Conservation (phyloP, 306 rosid species). For the Acacia melanoxylon region DNA sequence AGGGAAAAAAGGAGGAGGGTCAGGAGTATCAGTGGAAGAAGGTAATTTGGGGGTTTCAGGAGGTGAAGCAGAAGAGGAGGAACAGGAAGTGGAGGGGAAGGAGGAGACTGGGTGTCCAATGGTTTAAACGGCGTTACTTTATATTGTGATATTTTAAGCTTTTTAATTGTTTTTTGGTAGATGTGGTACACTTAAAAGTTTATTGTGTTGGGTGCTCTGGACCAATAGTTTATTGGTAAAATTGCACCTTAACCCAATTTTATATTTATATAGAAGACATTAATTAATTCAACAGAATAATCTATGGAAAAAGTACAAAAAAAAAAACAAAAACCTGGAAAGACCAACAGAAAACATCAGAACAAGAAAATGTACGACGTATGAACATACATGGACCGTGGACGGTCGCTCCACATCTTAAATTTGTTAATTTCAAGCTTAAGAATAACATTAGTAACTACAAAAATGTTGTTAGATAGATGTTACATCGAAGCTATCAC, state of each 20-base stretch:
- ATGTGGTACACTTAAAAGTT: no score
- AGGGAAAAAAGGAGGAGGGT: constrained; percentile 69
- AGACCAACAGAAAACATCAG: no score
- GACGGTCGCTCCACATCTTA: neutral
- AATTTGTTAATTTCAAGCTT: neutral
- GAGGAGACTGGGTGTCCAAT: constrained; percentile 41
- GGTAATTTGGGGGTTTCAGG: constrained; percentile 55
- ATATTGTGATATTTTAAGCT: no score
- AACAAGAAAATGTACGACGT: neutral
- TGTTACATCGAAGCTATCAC: neutral
- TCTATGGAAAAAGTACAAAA: neutral
- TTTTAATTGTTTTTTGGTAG: no score
- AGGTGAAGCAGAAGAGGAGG: constrained; percentile 29
- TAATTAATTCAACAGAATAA: neutral
- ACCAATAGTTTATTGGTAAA: no score
- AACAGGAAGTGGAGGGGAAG: constrained; percentile 9
- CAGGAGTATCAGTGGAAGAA: constrained; percentile 59
- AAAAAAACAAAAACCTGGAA: neutral
- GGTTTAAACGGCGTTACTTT: no score
- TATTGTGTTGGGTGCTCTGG: no score
- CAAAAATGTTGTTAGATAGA: no score
- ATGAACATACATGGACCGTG: neutral
- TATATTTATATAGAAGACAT: neutral
- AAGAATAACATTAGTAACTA: neutral
- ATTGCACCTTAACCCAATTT: no score